Base-by-base conservation (phyloP, 352 stramenopile genomes). In the Globisporangium carolinianum region DNA sequence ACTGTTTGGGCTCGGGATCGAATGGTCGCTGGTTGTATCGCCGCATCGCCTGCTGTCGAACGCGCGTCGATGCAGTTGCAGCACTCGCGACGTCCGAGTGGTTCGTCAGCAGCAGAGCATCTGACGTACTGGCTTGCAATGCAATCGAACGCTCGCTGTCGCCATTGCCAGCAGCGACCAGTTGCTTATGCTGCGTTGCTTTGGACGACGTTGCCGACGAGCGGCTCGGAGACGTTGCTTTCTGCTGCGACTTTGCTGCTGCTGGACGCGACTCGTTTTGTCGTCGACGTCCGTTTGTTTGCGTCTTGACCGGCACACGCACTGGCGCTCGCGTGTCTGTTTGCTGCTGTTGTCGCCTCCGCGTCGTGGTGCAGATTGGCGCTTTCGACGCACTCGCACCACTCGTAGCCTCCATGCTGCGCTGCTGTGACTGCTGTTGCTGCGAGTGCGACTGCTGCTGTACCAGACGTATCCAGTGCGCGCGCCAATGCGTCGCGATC, bases 401-500 rank as follows among this genome's bases (percentile, higher is more conserved):
- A 32, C 24, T 32, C 24, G 24, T 32, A 32, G 24, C 24, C n/a
- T n/a, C 5, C 15, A 38, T 47, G 36, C 39, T 18, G 24, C 6
- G 37, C 10, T 47, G 35, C 48, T 8, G 50, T 18, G 47, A 15
- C 12, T 49, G 8, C 1, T 46, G 35, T 1, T 36, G 5, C 47
- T 3, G 8, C 42, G 3, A 17, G 9, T 6, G 24, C 36, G 6
- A n/a, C 1, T 52, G 51, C 58, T 32, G 24, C 24, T 32, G 24
- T 32, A 32, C 24, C 24, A 32, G 24, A 32, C 24, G 24, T 3
- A 14, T 53, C 14, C 17, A 41, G 39, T 49, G 55, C 14, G 47
- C 53, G 39, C 57, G 67, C 73, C 73, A 83, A 55, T 72, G 76
- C 1, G 52, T 50, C 18, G 55, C 62, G 56, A 83, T 72, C n/a